phyloP scores from a whole-genome alignment of 2,329 filamentous ascomycete species.

The Acrocalymma vagum region DNA sequence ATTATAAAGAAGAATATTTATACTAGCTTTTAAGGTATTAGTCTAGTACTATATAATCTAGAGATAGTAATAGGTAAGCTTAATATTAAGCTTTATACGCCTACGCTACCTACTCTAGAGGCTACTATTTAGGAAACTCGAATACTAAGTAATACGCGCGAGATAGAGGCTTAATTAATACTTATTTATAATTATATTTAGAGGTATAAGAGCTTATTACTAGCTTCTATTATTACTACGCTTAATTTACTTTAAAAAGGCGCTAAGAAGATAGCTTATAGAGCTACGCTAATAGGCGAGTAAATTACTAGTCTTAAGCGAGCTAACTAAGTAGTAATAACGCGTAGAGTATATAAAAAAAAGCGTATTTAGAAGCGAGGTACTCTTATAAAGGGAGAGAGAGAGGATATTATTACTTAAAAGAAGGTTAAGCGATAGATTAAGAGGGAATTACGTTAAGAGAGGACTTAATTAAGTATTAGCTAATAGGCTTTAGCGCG shows the following conservation, averaged over 20 bases:
- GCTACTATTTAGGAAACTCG: slow-evolving; percentile 2
- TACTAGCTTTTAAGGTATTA: slow-evolving; percentile 3
- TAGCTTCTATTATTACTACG: slow-evolving; percentile 5
- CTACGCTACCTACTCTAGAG: slow-evolving; percentile 1
- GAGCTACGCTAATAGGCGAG: not conserved
- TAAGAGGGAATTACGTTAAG: slow-evolving; percentile 3
- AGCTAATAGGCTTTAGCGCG: slow-evolving; percentile 2
- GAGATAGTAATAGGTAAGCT: slow-evolving; percentile 3
- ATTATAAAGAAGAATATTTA: slow-evolving; percentile 6
- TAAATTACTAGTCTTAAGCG: slow-evolving; percentile 4
- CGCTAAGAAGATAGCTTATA: slow-evolving; percentile 3
- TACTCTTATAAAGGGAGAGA: slow-evolving; percentile 2
- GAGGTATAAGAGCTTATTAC: slow-evolving; percentile 6
- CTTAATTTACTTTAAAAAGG: slow-evolving; percentile 6
- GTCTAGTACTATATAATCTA: slow-evolving; percentile 10
- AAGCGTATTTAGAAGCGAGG: slow-evolving; percentile 6
- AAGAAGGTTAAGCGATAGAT: slow-evolving; percentile 4
- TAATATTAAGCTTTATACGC: slow-evolving; percentile 4
- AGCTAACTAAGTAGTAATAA: slow-evolving; percentile 3
- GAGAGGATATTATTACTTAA: slow-evolving; percentile 9
- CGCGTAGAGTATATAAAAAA: slow-evolving; percentile 6
- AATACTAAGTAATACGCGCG: slow-evolving; percentile 3
- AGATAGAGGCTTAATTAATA: slow-evolving; percentile 7
- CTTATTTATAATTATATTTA: slow-evolving; percentile 7
- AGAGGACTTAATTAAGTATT: slow-evolving; percentile 4